phyloP scores from a whole-genome alignment of 129 eudicot species.

The Lactuca saligna region DNA sequence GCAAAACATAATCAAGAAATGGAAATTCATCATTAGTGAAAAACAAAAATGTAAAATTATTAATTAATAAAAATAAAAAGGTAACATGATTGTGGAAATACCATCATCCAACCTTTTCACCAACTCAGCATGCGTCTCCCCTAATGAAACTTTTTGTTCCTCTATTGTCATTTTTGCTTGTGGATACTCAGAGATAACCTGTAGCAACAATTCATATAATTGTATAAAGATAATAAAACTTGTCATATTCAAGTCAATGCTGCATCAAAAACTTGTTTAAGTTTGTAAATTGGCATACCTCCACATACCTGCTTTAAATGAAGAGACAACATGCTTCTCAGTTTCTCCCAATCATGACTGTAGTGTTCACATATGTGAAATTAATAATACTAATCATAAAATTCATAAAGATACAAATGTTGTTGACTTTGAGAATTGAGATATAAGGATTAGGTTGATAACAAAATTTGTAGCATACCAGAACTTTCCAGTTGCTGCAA shows the following conservation, averaged over 20 bases:
- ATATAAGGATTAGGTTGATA: too few relatives aligned
- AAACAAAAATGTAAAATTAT: neutral
- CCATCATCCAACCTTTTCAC: slow-evolving; percentile 96
- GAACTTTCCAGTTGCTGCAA: slow-evolving; percentile 82
- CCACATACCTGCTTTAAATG: slow-evolving; percentile 88
- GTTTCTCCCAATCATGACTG: slow-evolving; percentile 85
- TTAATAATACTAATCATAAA: neutral
- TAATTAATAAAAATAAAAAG: neutral
- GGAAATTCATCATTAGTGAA: neutral
- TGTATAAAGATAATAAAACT: neutral
- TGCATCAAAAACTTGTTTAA: neutral
- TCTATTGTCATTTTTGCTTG: slow-evolving; percentile 58
- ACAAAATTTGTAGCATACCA: slow-evolving; percentile 48
- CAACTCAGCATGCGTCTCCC: slow-evolving; percentile 69
- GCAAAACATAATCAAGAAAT: slow-evolving; percentile 32
- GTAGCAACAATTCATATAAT: neutral
- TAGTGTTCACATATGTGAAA: neutral
- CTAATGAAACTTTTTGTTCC: slow-evolving; percentile 61
- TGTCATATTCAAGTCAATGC: neutral
- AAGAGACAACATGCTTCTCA: slow-evolving; percentile 69
- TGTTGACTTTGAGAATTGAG: neutral
- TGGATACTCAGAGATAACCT: slow-evolving; percentile 84
- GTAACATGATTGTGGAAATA: slow-evolving; percentile 49
- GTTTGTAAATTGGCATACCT: slow-evolving; percentile 42
- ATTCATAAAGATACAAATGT: neutral